A percentile compares a stretch with the other conserved stretches of the same genome.
These are phyloP conservation scores for Cladophialophora chaetospira DNA, from an alignment of 2,329 filamentous ascomycete genomes.

Conservation along the genomic window DNA sequence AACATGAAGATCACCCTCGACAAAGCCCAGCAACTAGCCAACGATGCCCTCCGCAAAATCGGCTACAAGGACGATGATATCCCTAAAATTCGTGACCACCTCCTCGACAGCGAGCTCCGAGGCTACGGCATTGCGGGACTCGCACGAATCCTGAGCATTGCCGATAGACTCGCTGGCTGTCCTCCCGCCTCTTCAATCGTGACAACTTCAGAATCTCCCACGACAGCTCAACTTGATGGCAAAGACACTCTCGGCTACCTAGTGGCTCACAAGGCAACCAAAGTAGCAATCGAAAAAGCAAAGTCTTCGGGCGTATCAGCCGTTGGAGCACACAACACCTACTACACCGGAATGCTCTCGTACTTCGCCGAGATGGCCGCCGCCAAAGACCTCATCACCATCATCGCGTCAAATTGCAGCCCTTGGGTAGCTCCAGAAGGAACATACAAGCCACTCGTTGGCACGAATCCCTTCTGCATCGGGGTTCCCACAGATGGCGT, in stretches of 20 bases:
- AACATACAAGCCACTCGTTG: conserved; percentile 17
- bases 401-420: conserved; percentile 21
- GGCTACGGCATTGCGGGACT: conserved; percentile 24
- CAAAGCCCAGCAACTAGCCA: not conserved
- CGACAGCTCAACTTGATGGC: conserved; percentile 21
- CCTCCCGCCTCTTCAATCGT: not conserved
- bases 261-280: conserved; percentile 19
- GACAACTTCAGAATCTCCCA: conserved; percentile 11
- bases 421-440: conserved; percentile 24
- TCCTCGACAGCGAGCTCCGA: conserved; percentile 25
- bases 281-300: conserved; percentile 20
- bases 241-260: conserved; percentile 22
- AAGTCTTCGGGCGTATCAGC: conserved; percentile 17
- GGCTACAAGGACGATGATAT: conserved; percentile 15
- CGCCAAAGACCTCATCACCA: conserved; percentile 15
- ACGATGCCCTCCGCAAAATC: conserved; percentile 7
- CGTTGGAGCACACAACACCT: conserved; percentile 19
- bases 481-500: conserved; percentile 15
- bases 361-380: conserved; percentile 26
- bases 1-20: conserved; percentile 3
- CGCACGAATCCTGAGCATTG: conserved; percentile 22
- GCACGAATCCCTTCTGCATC: conserved; percentile 26
- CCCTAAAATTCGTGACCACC: conserved; percentile 15
- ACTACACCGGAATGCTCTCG: conserved; percentile 22
- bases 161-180: conserved; percentile 6